Evolutionary conservation across 257 asterid genomes (phyloP).

Genomic region (Cinchona pubescens): DNA sequence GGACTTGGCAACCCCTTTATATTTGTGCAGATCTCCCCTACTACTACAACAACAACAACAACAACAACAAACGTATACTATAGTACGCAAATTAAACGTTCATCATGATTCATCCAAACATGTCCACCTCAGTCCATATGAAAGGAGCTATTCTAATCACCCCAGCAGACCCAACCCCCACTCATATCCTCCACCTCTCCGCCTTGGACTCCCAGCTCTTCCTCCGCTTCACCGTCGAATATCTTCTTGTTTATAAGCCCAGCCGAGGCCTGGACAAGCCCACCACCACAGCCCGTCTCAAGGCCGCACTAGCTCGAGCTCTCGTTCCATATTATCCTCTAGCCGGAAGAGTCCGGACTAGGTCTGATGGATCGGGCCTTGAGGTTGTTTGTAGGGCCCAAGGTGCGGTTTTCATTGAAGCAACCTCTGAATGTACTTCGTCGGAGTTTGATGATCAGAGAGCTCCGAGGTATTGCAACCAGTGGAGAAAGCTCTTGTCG

Average conservation of each 20-base stretch:
- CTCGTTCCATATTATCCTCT: slow-evolving; percentile 68
- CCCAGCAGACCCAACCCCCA: slow-evolving; percentile 61
- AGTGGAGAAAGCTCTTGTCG: slow-evolving; percentile 54
- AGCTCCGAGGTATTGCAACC: slow-evolving; percentile 31
- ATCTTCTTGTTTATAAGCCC: slow-evolving; percentile 48
- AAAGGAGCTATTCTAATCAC: slow-evolving; percentile 45
- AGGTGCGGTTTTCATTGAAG: slow-evolving; percentile 58
- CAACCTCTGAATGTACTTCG: slow-evolving; percentile 28
- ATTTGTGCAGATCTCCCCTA: not conserved
- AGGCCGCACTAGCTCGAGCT: slow-evolving; percentile 45
- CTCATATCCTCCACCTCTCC: slow-evolving; percentile 54
- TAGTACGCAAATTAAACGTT: too few species aligned
- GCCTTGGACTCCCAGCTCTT: slow-evolving; percentile 69
- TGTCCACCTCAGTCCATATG: slow-evolving; percentile 45
- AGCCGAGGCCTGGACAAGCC: slow-evolving; percentile 23
- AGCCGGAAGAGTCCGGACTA: slow-evolving; percentile 55
- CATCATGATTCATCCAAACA: not conserved
- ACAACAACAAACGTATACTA: too few species aligned
- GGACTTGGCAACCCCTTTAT: not conserved
- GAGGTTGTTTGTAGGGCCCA: slow-evolving; percentile 63
- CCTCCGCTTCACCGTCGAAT: slow-evolving; percentile 62
- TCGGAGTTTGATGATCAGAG: slow-evolving; percentile 43
- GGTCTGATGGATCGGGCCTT: slow-evolving; percentile 50
- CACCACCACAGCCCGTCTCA: slow-evolving; percentile 29
- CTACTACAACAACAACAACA: not conserved